A percentile compares a stretch with the other conserved stretches of the same genome.
Conservation (phyloP, 345 rosid species). For the Theobroma cacao region DNA sequence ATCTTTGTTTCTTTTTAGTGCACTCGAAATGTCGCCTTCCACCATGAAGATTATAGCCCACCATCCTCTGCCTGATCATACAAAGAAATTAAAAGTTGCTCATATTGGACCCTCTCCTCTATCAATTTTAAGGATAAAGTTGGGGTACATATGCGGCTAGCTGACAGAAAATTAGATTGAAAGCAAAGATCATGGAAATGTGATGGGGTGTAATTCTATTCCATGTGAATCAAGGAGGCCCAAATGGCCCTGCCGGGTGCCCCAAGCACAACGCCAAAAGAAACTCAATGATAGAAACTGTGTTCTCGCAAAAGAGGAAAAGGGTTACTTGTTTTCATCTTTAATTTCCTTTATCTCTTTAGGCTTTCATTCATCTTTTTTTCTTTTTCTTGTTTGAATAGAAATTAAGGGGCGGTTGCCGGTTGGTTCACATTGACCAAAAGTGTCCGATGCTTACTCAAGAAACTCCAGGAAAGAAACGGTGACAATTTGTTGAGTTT, state of each 20-base stretch:
- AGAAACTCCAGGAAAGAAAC: not conserved
- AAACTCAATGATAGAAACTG: not conserved
- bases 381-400: not conserved
- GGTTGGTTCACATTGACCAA: not conserved
- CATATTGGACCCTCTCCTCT: not conserved
- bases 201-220: not conserved
- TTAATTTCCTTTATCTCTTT: slow-evolving; percentile 1
- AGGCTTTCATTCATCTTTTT: not conserved
- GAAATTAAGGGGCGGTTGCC: not conserved
- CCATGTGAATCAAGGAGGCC: not conserved
- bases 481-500: not conserved
- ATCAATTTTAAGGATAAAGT: not conserved
- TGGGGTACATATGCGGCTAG: not conserved
- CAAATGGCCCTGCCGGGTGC: not conserved
- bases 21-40: not conserved
- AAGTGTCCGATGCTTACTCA: not conserved
- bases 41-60: not conserved
- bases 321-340: not conserved
- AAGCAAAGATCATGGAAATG: not conserved
- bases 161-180: not conserved
- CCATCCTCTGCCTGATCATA: not conserved
- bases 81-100: not conserved
- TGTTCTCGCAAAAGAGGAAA: not conserved
- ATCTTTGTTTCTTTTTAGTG: not conserved
- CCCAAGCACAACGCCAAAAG: not conserved